These are phyloP conservation scores for Heritiera littoralis DNA, from an alignment of 345 rosid species.

Conservation along the genomic window DNA sequence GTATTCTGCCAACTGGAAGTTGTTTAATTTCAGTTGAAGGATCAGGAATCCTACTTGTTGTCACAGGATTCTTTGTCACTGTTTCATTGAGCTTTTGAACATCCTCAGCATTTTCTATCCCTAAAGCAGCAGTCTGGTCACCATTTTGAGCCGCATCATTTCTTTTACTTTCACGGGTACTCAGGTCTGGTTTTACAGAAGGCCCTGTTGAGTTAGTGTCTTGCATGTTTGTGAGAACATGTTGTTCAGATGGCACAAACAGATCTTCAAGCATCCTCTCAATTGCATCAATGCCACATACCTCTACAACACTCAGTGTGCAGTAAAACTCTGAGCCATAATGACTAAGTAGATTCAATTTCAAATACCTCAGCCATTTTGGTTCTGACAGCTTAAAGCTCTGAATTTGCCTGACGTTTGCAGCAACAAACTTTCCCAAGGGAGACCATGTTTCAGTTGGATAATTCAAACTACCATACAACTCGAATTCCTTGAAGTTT, in stretches of 20 bases:
- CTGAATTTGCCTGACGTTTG: conserved; percentile 77
- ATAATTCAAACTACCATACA: conserved; percentile 76
- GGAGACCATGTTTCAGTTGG: conserved; percentile 71
- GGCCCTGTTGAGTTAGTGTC: conserved; percentile 39
- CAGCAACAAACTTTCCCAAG: conserved; percentile 64
- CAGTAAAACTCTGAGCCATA: conserved; percentile 96
- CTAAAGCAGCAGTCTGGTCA: conserved; percentile 22
- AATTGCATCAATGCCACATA: conserved; percentile 86
- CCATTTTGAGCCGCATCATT: conserved; percentile 35
- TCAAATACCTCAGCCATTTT: conserved; percentile 90
- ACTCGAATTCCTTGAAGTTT: conserved; percentile 71
- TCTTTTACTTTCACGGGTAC: conserved; percentile 31
- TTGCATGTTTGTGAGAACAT: conserved; percentile 35
- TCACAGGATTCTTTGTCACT: conserved; percentile 32
- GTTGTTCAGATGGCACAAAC: conserved; percentile 51
- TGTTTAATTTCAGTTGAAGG: conserved; percentile 66
- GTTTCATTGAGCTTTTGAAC: conserved; percentile 36
- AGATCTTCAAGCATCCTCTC: conserved; percentile 96
- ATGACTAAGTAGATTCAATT: conserved; percentile 68
- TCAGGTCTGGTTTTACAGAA: conserved; percentile 34
- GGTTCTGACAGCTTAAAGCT: conserved; percentile 76
- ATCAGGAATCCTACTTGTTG: conserved; percentile 43
- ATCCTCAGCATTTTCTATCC: conserved; percentile 36
- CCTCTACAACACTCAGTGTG: conserved; percentile 80
- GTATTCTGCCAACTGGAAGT: conserved; percentile 57